Percentiles rank a stretch among this genome's conserved stretches.
phyloP scores from a whole-genome alignment of 148 eudicot genomes.

The Rhododendron molle region DNA sequence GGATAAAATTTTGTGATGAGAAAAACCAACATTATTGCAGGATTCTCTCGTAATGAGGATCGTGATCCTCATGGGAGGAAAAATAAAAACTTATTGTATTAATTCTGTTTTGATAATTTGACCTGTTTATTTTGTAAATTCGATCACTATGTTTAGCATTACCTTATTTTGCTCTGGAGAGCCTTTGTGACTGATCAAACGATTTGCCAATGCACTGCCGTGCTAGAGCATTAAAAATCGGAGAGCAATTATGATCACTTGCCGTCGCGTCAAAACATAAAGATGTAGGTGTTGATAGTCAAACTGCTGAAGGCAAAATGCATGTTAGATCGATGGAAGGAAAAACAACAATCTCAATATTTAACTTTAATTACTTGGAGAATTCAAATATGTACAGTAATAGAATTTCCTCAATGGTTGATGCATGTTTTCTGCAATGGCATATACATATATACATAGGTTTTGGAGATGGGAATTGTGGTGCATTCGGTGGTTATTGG shows the following conservation, averaged over 20 bases:
- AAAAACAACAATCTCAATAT: background rate
- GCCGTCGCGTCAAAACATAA: background rate
- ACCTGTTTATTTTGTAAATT: background rate
- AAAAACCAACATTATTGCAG: background rate
- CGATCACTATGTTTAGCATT: background rate
- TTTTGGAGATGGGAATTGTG: slow-evolving; percentile 21
- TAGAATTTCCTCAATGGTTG: background rate
- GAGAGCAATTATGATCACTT: background rate
- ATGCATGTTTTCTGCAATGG: background rate
- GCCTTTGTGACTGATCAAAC: background rate
- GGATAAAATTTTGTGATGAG: background rate
- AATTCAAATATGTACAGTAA: background rate
- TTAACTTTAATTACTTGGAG: background rate
- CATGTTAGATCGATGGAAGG: too few species aligned
- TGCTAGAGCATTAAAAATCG: background rate
- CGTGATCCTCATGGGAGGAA: background rate
- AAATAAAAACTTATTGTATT: too few species aligned
- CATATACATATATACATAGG: background rate
- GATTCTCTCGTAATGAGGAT: background rate
- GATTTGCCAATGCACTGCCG: background rate
- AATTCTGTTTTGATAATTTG: background rate
- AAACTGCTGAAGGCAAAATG: too few species aligned
- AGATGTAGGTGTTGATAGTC: too few species aligned
- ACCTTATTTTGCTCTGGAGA: background rate
- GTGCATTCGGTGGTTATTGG: slow-evolving; percentile 20